Conservation (phyloP, 73 alveolate genomes). For the Breviolum minutum region DNA sequence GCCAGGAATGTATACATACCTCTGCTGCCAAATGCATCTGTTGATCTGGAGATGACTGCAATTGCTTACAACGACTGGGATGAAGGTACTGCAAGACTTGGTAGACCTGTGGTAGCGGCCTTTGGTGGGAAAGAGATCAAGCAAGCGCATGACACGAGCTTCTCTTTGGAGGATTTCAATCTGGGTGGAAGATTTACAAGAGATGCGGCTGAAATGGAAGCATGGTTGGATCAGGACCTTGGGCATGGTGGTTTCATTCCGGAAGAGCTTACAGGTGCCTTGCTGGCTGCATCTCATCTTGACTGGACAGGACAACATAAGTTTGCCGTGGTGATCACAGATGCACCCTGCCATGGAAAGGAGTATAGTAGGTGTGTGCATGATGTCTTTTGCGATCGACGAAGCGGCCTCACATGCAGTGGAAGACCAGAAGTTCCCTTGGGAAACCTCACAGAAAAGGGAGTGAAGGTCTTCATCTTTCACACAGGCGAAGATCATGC, state of each 20-base stretch:
- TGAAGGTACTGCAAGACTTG: not conserved
- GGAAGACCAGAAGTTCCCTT: constrained; percentile 33
- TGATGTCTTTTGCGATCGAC: constrained; percentile 48
- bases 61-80: constrained; percentile 72
- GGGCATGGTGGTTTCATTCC: constrained; percentile 58
- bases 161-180: not conserved
- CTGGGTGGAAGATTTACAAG: constrained; percentile 42
- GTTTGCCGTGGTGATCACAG: constrained; percentile 50
- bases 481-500: constrained; percentile 44
- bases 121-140: constrained; percentile 12
- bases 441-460: not conserved
- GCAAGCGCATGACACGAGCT: not conserved
- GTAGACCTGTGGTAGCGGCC: constrained; percentile 45
- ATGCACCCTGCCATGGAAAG: constrained; percentile 77
- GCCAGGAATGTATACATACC: not conserved
- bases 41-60: constrained; percentile 45
- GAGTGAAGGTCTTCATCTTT: constrained; percentile 20
- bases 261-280: constrained; percentile 56
- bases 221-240: constrained; percentile 28
- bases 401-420: constrained; percentile 38
- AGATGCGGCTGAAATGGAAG: not conserved
- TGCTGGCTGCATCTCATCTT: constrained; percentile 35
- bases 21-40: constrained; percentile 7
- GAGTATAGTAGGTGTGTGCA: constrained; percentile 26
- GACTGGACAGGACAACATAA: constrained; percentile 15